These are phyloP conservation scores for Royoungia palumana DNA, from an alignment of 768 basidiomycete species.

Conservation along the genomic window DNA sequence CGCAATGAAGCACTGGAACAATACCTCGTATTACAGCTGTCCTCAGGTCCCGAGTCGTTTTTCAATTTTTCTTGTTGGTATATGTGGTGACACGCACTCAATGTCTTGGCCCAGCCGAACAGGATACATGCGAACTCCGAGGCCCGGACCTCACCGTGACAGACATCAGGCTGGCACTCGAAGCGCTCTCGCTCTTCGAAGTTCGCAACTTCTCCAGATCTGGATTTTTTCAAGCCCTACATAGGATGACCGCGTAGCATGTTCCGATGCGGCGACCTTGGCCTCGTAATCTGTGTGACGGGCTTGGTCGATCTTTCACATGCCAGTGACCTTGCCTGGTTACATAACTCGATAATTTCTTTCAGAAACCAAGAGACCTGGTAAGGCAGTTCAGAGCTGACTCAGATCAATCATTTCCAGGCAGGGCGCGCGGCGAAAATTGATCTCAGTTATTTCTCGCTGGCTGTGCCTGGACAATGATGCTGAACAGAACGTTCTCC, in stretches of 20 bases:
- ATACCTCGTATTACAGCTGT: background rate
- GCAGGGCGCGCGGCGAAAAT: constrained; percentile 1
- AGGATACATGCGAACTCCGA: background rate
- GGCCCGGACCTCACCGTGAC: background rate
- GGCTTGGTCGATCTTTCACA: constrained; percentile 9
- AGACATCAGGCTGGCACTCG: too few species aligned
- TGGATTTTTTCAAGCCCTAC: background rate
- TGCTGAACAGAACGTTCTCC: background rate
- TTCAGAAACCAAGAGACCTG: constrained; percentile 9
- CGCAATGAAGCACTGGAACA: too few species aligned
- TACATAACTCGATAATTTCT: constrained; percentile 12
- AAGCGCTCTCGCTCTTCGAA: background rate
- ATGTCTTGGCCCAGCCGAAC: constrained; percentile 7
- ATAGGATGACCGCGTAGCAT: constrained; percentile 7
- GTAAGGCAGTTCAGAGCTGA: background rate
- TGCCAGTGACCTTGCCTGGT: constrained; percentile 4
- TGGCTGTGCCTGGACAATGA: background rate
- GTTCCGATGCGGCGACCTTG: constrained; percentile 28
- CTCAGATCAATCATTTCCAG: constrained; percentile 14
- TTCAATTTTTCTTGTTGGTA: background rate
- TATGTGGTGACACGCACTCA: background rate
- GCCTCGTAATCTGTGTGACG: background rate
- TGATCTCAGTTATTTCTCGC: background rate
- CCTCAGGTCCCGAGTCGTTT: background rate
- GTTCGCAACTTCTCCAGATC: background rate